These are phyloP conservation scores for Epichloe typhina DNA, from an alignment of 2,329 filamentous ascomycete genomes.

Conservation along the genomic window DNA sequence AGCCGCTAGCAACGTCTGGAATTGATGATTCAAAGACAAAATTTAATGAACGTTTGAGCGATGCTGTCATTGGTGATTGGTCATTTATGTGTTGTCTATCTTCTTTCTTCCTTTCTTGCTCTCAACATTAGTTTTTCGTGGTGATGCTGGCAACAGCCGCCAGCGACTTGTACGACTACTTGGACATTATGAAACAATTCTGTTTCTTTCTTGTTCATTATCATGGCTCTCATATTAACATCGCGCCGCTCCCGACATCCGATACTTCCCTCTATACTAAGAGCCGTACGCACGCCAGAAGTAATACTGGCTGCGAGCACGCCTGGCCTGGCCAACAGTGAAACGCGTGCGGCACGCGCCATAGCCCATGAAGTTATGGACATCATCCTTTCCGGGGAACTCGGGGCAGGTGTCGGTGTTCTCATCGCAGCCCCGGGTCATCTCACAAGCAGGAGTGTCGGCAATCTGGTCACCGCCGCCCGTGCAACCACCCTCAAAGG, in stretches of 20 bases:
- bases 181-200: not conserved
- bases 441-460: slow-evolving; percentile 24
- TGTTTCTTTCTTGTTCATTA: not conserved
- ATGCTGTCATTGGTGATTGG: no score
- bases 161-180: not conserved
- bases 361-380: slow-evolving; percentile 18
- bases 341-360: not conserved
- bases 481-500: slow-evolving; percentile 24
- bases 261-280: no score
- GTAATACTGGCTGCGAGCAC: not conserved
- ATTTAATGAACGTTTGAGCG: no score
- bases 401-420: slow-evolving; percentile 16
- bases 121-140: not conserved
- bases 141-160: not conserved
- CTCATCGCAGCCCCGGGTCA: slow-evolving; percentile 18
- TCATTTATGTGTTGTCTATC: no score
- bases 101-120: no score
- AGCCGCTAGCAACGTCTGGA: no score
- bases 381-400: slow-evolving; percentile 12
- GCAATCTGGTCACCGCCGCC: slow-evolving; percentile 21
- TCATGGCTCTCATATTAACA: not conserved
- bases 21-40: no score
- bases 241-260: not conserved
- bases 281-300: not conserved
- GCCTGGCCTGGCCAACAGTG: not conserved